Evolutionary conservation across 140 eudicot species (phyloP), one percentile per base, ranked within the genome.

Genomic region (Bidens hawaiensis): DNA sequence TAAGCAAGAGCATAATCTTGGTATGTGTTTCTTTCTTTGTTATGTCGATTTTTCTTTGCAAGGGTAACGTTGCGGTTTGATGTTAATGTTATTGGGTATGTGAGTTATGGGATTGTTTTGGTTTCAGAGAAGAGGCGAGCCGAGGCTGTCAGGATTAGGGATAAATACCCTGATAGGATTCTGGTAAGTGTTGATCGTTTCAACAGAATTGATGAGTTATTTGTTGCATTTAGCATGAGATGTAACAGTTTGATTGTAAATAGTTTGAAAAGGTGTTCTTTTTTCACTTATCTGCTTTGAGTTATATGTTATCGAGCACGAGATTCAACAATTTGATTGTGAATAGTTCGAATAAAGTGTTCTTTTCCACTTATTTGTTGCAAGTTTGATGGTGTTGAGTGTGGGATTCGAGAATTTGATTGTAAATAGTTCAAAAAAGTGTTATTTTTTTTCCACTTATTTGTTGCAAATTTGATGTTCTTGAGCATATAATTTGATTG

Each of bases 141-240:
- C 0, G 94, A 87, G 84, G 89, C 94, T 68, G 86, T 89, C n/a
- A 84, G 96, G 76, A 87, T 87, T 38, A 87, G 96, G 70, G 96
- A 81, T 71, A 87, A 87, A 69, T 87, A 87, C 50, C 79, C 89
- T 11, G 96, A 87, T 64, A 81, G 94, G 19, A 75, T 87, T 47
- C 96, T 87, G 65, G 94, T 87, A 54, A 81, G 84, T 64, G 43
- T 62, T 62, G 23, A 43, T 48, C 26, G 16, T 34, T 14, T 48
- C 3, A 38, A 4, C 28, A 51, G 33, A 51, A 51, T 1, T 51
- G 47, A 59, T 18, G 27, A 23, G 25, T 55, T 12, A 42, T 27
- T 24, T 47, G 12, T 62, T 64, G 71, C 49, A 48, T 33, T 13
- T 65, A 33, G 8, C 34, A 52, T 25, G 60, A 25, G 12, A 53